Evolutionary conservation across 2,329 filamentous ascomycete species (phyloP).

Genomic region (Aspergillus arachidicola): DNA sequence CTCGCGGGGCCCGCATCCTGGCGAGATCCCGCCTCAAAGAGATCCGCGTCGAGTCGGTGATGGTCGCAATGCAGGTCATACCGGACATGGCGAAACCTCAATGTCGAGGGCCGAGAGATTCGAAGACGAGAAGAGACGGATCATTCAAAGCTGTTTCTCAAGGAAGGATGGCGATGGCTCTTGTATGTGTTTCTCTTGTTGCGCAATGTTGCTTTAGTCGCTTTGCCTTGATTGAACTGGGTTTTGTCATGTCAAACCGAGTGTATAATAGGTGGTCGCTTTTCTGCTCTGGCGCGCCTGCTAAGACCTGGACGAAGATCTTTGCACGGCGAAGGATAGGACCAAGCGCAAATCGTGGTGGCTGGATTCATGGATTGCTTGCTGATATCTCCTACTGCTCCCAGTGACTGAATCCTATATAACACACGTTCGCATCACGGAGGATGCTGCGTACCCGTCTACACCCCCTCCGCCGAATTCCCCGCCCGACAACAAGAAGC

Average conservation of each 20-base stretch:
- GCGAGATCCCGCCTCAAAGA: slow-evolving; percentile 31
- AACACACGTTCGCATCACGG: slow-evolving; percentile 88
- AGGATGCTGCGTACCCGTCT: slow-evolving; percentile 82
- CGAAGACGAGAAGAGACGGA: slow-evolving; percentile 93
- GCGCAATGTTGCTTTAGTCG: slow-evolving; percentile 6
- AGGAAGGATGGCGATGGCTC: slow-evolving; percentile 87
- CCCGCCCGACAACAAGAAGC: slow-evolving; percentile 76
- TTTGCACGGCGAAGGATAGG: not conserved
- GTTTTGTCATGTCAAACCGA: not conserved
- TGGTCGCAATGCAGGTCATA: slow-evolving; percentile 33
- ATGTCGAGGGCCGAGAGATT: slow-evolving; percentile 74
- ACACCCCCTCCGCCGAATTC: slow-evolving; percentile 79
- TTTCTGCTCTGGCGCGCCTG: not conserved
- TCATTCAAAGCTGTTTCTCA: slow-evolving; percentile 90
- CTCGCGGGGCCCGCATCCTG: slow-evolving; percentile 35
- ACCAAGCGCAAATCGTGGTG: not conserved
- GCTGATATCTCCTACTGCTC: slow-evolving; percentile 23
- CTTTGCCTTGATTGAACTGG: slow-evolving; percentile 12
- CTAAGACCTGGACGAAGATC: not conserved
- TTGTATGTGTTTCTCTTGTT: slow-evolving; percentile 58
- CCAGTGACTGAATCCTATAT: slow-evolving; percentile 93
- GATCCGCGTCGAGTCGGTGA: slow-evolving; percentile 38
- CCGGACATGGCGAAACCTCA: slow-evolving; percentile 30
- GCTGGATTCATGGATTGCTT: not conserved
- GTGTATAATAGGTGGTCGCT: not conserved